These are phyloP conservation scores for Fragaria ananassa DNA, from an alignment of 306 rosid species.

Conservation along the genomic window DNA sequence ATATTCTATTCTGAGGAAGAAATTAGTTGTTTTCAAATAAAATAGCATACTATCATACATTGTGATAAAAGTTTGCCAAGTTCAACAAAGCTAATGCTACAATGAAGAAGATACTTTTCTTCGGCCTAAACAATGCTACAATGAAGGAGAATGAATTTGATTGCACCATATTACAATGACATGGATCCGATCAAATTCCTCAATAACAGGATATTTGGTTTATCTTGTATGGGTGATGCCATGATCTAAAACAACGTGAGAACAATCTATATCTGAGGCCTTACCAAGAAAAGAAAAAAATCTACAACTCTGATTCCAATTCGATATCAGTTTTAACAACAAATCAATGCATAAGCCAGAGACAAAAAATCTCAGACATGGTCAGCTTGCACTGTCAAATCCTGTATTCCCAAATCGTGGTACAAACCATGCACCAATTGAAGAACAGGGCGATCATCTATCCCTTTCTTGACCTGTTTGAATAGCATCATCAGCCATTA, in stretches of 20 bases:
- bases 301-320: not conserved
- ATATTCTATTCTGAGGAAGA: not conserved
- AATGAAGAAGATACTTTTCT: not conserved
- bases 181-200: not conserved
- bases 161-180: not conserved
- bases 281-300: not conserved
- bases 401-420: conserved; percentile 87
- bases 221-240: not conserved
- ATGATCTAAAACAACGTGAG: not conserved
- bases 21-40: not conserved
- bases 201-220: not conserved
- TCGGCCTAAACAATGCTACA: not conserved
- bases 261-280: not conserved
- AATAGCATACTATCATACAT: not conserved
- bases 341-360: not conserved
- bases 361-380: conserved; percentile 34
- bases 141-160: not conserved
- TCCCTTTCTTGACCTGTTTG: conserved; percentile 70
- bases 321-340: not conserved
- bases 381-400: conserved; percentile 77
- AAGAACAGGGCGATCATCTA: conserved; percentile 56
- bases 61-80: not conserved
- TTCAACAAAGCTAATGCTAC: not conserved
- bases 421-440: conserved; percentile 78
- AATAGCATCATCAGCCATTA: conserved; percentile 25